Base-by-base conservation (phyloP, 2,329 filamentous ascomycete species). In the Exophiala bonariae region DNA sequence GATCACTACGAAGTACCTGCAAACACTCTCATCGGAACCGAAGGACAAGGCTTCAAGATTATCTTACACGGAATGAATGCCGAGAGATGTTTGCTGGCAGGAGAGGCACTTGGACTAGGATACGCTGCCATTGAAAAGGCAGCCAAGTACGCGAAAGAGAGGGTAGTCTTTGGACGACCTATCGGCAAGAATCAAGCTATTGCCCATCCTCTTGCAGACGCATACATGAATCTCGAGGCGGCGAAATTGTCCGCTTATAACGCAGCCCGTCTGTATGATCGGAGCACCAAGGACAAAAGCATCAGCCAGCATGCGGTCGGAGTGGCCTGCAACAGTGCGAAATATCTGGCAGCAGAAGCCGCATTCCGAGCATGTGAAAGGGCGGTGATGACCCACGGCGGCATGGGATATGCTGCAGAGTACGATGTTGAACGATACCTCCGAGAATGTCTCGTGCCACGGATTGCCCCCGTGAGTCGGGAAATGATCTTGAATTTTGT, bases 31-130 rank as follows among this genome's bases (percentile, higher is more conserved):
- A 80, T 95, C 33, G 89, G 89, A 1, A 63, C 79, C 23, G 86
- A 93, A 63, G 82, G 83, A 4, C 76, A 87, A 47, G 89, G 89
- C 0, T 95, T 95, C 74, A 85, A 83, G 59, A 85, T 89, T 45
- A 80, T 90, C 42, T 76, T 90, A 18, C 84, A 89, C 59, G 86
- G 87, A 2, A 88, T 90, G 84, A 90, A 90, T 55, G 86, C 86
- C 1, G 86, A 90, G 64, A 75, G 86, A 2, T 88, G 86, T 61
- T 75, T 90, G 1, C 70, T 90, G 0, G 87, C 87, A 1, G 87
- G 87, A 18, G 88, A 93, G 69, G 87, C 89, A 0, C 74, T 93
- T 0, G 88, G 89, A 0, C 70, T 95, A 0, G 89, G 88, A 0
- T 93, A 93, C 58, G 86, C 83, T 0, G 87, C 81, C 8, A 68